Evolutionary conservation across 2,329 filamentous ascomycete genomes (phyloP).

Genomic region (Exophiala spinifera): DNA sequence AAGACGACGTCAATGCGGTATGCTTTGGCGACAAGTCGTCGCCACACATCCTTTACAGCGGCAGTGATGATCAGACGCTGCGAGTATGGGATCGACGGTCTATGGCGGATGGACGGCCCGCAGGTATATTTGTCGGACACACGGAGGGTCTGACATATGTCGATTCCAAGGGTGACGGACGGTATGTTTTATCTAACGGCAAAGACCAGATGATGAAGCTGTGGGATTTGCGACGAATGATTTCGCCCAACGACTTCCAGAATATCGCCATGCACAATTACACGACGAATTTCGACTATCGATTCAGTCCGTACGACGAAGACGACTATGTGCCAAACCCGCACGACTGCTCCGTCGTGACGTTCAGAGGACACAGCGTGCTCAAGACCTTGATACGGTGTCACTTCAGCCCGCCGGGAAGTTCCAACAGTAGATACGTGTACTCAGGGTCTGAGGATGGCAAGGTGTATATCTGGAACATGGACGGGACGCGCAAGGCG

Average conservation of each 20-base stretch:
- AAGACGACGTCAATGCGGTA: slow-evolving; percentile 91
- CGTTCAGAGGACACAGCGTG: slow-evolving; percentile 86
- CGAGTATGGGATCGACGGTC: slow-evolving; percentile 92
- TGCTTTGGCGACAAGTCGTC: slow-evolving; percentile 87
- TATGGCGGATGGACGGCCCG: slow-evolving; percentile 60
- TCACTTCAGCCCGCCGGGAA: slow-evolving; percentile 85
- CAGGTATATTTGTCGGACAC: slow-evolving; percentile 63
- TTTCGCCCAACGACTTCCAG: slow-evolving; percentile 60
- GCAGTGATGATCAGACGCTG: slow-evolving; percentile 88
- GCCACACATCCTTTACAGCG: slow-evolving; percentile 92
- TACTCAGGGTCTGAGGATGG: slow-evolving; percentile 90
- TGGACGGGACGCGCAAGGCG: slow-evolving; percentile 79
- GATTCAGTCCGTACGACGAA: slow-evolving; percentile 51
- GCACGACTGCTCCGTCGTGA: slow-evolving; percentile 86
- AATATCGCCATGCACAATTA: slow-evolving; percentile 51
- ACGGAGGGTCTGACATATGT: slow-evolving; percentile 65
- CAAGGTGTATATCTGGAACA: slow-evolving; percentile 85
- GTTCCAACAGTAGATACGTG: slow-evolving; percentile 86
- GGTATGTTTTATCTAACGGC: slow-evolving; percentile 88
- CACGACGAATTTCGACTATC: slow-evolving; percentile 62
- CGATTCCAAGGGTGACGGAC: slow-evolving; percentile 78
- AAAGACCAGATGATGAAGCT: slow-evolving; percentile 98
- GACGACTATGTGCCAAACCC: slow-evolving; percentile 63
- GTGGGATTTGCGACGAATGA: slow-evolving; percentile 91
- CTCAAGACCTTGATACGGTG: slow-evolving; percentile 88